These are phyloP conservation scores for Thozetella sp. DNA, from an alignment of 495 filamentous ascomycete species.

Conservation along the genomic window DNA sequence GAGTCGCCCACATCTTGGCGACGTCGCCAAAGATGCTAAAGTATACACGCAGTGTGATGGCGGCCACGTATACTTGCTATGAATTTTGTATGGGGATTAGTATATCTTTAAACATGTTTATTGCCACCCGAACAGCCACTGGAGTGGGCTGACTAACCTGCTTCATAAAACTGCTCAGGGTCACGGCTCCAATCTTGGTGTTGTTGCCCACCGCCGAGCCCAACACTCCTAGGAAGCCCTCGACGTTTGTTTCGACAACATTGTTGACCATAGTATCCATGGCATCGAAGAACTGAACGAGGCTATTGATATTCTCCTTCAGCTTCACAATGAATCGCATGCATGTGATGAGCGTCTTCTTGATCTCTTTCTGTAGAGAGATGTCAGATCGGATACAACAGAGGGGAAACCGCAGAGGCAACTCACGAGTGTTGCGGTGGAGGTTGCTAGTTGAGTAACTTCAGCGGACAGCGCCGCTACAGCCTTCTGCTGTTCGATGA, in stretches of 20 bases:
- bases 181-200: slow-evolving; percentile 3
- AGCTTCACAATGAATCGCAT: slow-evolving; percentile 8
- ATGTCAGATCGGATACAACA: neutral
- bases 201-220: no score
- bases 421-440: neutral
- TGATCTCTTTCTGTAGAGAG: slow-evolving; percentile 6
- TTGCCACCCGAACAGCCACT: no score
- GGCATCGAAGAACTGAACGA: slow-evolving; percentile 8
- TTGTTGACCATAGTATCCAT: slow-evolving; percentile 3
- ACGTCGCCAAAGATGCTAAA: slow-evolving; percentile 6
- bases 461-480: slow-evolving; percentile 1
- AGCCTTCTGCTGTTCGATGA: slow-evolving; percentile 6
- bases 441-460: neutral
- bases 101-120: no score
- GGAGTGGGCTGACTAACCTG: neutral
- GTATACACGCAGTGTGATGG: slow-evolving; percentile 6
- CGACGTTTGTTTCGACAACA: slow-evolving; percentile 2
- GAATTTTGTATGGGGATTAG: no score
- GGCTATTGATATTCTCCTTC: slow-evolving; percentile 6
- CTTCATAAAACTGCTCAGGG: slow-evolving; percentile 2
- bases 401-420: neutral
- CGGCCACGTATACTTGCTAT: slow-evolving; percentile 4
- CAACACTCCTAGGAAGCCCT: slow-evolving; percentile 9
- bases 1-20: slow-evolving; percentile 8
- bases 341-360: slow-evolving; percentile 5